Base-by-base conservation (phyloP, 2,329 filamentous ascomycete genomes). In the Aureobasidium mangrovei region DNA sequence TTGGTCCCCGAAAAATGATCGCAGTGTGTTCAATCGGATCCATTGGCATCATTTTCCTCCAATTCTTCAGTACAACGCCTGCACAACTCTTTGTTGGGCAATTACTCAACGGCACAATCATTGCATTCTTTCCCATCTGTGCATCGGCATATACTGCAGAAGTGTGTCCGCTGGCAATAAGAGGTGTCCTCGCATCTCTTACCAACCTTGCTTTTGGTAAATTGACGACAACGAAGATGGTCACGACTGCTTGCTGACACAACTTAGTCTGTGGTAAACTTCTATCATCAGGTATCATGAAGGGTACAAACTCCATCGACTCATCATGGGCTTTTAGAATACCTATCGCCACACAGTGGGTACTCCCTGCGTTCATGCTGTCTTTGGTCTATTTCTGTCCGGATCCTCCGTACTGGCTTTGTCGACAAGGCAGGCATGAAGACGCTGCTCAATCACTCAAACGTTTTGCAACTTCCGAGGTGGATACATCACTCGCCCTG, bases 141-240 rank as follows among this genome's bases (percentile, higher is more conserved):
- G 69, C 71, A 7, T 71, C 80, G 57, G 82, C 83, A 1, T 87
- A 86, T 61, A 83, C 83, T 24, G 82, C 80, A 54, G 84, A 87
- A 63, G 77, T 84, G 4, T 80, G 78, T 41, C 81, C 81, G 1
- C 69, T 80, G 36, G 74, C 76, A 1, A 72, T 84, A 40, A 74
- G 81, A 27, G 78, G 78, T 32, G 73, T 79, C 42, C 66, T 83
- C 27, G 82, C 80, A 1, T 77, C 77, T 32, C 82, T 77, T 54
- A 77, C 82, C 55, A 83, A 83, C 60, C 67, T 84, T 38, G 82
- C 79, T 60, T 84, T 82, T 65, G 39, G 49, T 53, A 2, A 45
- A 41, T 31, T 4, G 6, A 27, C 5, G 27, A 6, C 4, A 4
- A 2, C 0, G 4, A 8, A 33, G 2, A 24, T 3, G 26, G 7